phyloP scores from a whole-genome alignment of 768 basidiomycete genomes.

The Antrodiella citrinella region DNA sequence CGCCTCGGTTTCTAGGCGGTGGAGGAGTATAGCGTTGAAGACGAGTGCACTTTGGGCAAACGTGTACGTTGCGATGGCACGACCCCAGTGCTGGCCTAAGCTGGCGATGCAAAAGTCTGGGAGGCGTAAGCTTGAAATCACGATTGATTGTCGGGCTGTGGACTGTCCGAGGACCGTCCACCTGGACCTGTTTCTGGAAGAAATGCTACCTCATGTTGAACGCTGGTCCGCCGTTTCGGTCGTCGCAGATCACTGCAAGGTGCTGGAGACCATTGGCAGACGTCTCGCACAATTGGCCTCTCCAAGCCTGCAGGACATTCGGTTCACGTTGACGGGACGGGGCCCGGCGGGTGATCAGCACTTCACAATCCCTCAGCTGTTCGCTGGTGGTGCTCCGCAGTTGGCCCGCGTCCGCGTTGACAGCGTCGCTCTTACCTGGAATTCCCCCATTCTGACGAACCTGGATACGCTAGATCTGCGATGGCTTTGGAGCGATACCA shows the following conservation, averaged over 20 bases:
- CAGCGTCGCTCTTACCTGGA: slow-evolving; percentile 16
- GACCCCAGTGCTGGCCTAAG: slow-evolving; percentile 12
- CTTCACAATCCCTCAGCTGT: slow-evolving; percentile 12
- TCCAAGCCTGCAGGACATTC: slow-evolving; percentile 13
- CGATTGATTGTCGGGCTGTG: slow-evolving; percentile 14
- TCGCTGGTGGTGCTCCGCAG: slow-evolving; percentile 14
- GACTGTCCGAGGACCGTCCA: slow-evolving; percentile 6
- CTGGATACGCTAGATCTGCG: slow-evolving; percentile 16
- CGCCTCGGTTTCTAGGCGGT: slow-evolving; percentile 15
- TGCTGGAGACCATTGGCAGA: slow-evolving; percentile 10
- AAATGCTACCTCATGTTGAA: slow-evolving; percentile 10
- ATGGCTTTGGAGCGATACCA: slow-evolving; percentile 18
- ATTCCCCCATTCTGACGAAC: slow-evolving; percentile 7
- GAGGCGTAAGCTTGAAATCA: slow-evolving; percentile 12
- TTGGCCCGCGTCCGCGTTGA: slow-evolving; percentile 16
- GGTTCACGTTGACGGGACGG: slow-evolving; percentile 12
- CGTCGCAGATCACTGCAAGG: slow-evolving; percentile 13
- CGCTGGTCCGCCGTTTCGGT: slow-evolving; percentile 15
- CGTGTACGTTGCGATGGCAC: slow-evolving; percentile 12
- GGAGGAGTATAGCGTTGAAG: slow-evolving; percentile 13
- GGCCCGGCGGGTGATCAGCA: slow-evolving; percentile 15
- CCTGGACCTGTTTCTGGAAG: slow-evolving; percentile 9
- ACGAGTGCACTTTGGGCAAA: slow-evolving; percentile 16
- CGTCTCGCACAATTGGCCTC: slow-evolving; percentile 10
- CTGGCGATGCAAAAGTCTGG: slow-evolving; percentile 12